These are phyloP conservation scores for Blastobotrys aristatus DNA, from an alignment of 1,139 yeast genomes.

Conservation along the genomic window DNA sequence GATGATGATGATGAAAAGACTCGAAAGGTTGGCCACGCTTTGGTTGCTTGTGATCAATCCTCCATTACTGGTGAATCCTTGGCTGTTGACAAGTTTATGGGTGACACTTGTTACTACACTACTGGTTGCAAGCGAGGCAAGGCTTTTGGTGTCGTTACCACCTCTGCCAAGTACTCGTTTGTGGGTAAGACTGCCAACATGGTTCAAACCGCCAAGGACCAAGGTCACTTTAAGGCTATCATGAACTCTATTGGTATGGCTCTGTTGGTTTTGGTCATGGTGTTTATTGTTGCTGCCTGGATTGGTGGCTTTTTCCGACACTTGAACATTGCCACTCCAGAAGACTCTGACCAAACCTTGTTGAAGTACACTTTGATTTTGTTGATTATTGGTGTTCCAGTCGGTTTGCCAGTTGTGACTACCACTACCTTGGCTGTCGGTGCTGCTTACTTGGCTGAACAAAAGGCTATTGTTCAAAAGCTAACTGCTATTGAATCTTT, in stretches of 20 bases:
- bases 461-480: constrained; percentile 97
- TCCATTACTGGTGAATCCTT: constrained; percentile 79
- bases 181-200: constrained; percentile 76
- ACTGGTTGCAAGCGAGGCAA: constrained; percentile 79
- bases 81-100: constrained; percentile 69
- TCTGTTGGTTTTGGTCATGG: constrained; percentile 64
- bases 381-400: constrained; percentile 95
- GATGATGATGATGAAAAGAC: constrained; percentile 51
- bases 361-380: constrained; percentile 77
- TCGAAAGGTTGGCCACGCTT: constrained; percentile 38
- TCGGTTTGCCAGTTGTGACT: constrained; percentile 98
- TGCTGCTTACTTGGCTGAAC: constrained; percentile 98
- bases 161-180: constrained; percentile 67
- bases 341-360: constrained; percentile 39
- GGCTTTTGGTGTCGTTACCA: constrained; percentile 68
- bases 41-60: constrained; percentile 70
- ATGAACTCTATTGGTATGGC: constrained; percentile 78
- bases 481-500: constrained; percentile 96
- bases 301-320: constrained; percentile 77
- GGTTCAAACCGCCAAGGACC: constrained; percentile 71
- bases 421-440: constrained; percentile 99
- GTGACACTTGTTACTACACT: constrained; percentile 67
- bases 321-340: constrained; percentile 55
- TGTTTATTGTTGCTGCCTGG: constrained; percentile 69
- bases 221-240: constrained; percentile 78